A percentile compares a stretch with the other conserved stretches of the same genome.
Conservation (phyloP, 169 alveolate species). For the Plasmodium billcollinsi region DNA sequence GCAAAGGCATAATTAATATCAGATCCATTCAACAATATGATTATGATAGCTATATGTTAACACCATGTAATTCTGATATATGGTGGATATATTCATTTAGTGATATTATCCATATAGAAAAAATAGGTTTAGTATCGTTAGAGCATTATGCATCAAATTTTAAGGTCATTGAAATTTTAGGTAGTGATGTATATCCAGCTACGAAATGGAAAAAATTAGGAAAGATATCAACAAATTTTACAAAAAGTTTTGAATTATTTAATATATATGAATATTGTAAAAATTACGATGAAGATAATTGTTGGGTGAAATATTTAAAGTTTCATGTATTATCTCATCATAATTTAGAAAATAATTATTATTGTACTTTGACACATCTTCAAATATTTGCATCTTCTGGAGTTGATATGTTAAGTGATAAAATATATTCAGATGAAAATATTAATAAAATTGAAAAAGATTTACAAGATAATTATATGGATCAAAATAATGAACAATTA, state of each 20-base stretch:
- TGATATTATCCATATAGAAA: conserved; percentile 86
- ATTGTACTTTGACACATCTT: conserved; percentile 88
- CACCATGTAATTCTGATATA: conserved; percentile 86
- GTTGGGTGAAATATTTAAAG: conserved; percentile 85
- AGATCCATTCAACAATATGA: conserved; percentile 78
- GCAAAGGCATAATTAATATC: conserved; percentile 78
- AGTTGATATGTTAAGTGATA: conserved; percentile 83
- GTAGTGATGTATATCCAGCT: conserved; percentile 87
- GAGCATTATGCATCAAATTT: conserved; percentile 89
- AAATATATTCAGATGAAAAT: conserved; percentile 71
- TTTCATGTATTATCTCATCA: conserved; percentile 88
- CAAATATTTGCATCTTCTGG: conserved; percentile 90
- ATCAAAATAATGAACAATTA: conserved; percentile 13
- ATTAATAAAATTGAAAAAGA: conserved; percentile 27
- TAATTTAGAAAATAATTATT: conserved; percentile 85
- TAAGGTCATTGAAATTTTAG: conserved; percentile 81
- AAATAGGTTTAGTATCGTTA: conserved; percentile 83
- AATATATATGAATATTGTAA: conserved; percentile 83
- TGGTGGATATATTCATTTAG: conserved; percentile 89
- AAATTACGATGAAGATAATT: conserved; percentile 79
- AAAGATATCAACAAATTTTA: conserved; percentile 83
- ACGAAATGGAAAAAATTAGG: conserved; percentile 86
- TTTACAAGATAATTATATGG: conserved; percentile 32
- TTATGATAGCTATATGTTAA: conserved; percentile 86
- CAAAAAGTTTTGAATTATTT: conserved; percentile 84